phyloP scores from a whole-genome alignment of 148 eudicot genomes.

The Rhododendron mucronatum region DNA sequence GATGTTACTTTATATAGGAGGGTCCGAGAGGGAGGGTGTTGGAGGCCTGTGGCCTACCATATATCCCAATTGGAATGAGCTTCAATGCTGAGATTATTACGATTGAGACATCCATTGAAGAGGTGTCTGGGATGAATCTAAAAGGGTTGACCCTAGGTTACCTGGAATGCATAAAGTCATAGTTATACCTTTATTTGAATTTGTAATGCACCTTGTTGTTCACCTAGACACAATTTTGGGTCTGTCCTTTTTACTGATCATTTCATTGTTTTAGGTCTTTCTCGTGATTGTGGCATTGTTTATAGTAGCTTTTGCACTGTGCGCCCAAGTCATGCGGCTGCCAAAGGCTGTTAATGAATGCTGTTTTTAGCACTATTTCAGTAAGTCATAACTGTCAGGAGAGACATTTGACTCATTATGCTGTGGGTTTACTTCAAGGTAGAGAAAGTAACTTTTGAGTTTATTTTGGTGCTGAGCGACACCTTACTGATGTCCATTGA shows the following conservation, averaged over 20 bases:
- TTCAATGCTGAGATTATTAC: not conserved
- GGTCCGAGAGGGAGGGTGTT: too few relatives aligned
- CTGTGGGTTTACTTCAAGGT: not conserved
- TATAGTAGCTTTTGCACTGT: not conserved
- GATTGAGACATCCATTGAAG: not conserved
- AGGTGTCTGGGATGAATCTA: not conserved
- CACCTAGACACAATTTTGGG: not conserved
- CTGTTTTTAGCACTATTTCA: not conserved
- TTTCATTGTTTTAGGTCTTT: not conserved
- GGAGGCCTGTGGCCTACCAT: not conserved
- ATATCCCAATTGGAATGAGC: not conserved
- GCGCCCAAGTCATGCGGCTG: not conserved
- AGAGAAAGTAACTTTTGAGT: not conserved
- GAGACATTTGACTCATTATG: not conserved
- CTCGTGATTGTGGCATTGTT: not conserved
- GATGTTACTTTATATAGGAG: too few relatives aligned
- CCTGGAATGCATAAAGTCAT: not conserved
- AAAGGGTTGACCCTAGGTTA: not conserved
- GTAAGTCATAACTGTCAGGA: not conserved
- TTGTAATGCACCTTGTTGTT: not conserved
- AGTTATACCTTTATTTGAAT: not conserved
- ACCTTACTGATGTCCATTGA: not conserved
- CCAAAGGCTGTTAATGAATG: not conserved
- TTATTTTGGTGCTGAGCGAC: not conserved
- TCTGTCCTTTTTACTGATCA: not conserved